A percentile compares a stretch with the other conserved stretches of the same genome.
phyloP scores from a whole-genome alignment of 495 filamentous ascomycete species.

The Lichina pygmaea region DNA sequence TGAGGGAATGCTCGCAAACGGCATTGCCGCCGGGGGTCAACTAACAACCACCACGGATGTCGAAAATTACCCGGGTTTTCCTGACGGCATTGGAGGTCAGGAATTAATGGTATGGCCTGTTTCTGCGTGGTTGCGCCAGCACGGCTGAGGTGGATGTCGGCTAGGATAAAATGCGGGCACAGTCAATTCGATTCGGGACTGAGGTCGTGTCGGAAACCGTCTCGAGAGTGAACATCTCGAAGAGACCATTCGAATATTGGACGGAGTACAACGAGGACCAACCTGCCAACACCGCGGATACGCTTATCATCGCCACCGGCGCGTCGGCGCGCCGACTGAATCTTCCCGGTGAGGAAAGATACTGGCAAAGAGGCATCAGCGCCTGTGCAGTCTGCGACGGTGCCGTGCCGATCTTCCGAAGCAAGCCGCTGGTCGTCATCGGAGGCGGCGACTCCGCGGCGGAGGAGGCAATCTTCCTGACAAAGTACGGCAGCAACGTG shows the following conservation, averaged over 20 bases:
- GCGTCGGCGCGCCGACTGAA: slow-evolving; percentile 64
- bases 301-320: slow-evolving; percentile 84
- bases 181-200: slow-evolving; percentile 79
- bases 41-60: slow-evolving; percentile 94
- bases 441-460: slow-evolving; percentile 92
- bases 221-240: slow-evolving; percentile 58
- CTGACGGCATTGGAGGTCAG: slow-evolving; percentile 55
- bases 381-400: slow-evolving; percentile 97
- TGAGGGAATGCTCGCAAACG: slow-evolving; percentile 92
- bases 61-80: slow-evolving; percentile 94
- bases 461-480: slow-evolving; percentile 90
- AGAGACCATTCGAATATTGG: slow-evolving; percentile 78
- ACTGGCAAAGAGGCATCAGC: slow-evolving; percentile 90
- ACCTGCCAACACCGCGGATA: slow-evolving; percentile 54
- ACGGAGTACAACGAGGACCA: slow-evolving; percentile 46
- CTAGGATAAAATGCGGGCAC: slow-evolving; percentile 68
- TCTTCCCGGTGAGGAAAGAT: slow-evolving; percentile 73
- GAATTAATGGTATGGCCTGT: slow-evolving; percentile 44
- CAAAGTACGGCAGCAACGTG: slow-evolving; percentile 88
- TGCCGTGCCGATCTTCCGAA: slow-evolving; percentile 87
- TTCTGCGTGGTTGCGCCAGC: not conserved
- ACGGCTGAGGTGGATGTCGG: not conserved
- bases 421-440: slow-evolving; percentile 87
- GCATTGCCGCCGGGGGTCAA: slow-evolving; percentile 86
- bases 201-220: slow-evolving; percentile 82